These are phyloP conservation scores for Diplocarpon rosae DNA, from an alignment of 2,329 filamentous ascomycete species.

Conservation along the genomic window DNA sequence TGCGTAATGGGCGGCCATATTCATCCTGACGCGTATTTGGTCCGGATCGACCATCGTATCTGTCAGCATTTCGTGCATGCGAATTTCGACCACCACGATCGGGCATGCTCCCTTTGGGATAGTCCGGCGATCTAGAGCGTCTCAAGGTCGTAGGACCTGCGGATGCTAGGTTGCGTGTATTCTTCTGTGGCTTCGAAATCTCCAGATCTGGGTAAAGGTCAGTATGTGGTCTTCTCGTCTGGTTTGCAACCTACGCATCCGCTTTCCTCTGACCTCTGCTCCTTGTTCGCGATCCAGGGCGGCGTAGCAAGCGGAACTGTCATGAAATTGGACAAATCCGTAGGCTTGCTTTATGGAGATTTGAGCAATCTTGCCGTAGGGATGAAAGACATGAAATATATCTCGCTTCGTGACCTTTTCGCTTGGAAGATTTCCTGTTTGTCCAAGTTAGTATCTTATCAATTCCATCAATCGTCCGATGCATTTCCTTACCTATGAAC, in stretches of 20 bases:
- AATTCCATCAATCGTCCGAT: not conserved
- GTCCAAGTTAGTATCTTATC: not conserved
- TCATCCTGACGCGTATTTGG: constrained; percentile 26
- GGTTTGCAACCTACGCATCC: constrained; percentile 63
- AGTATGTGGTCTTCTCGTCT: constrained; percentile 17
- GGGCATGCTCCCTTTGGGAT: constrained; percentile 31
- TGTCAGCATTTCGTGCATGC: constrained; percentile 26
- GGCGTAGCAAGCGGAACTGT: constrained; percentile 58
- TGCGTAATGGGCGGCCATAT: constrained; percentile 36
- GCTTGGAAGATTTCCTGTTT: constrained; percentile 74
- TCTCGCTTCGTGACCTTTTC: constrained; percentile 91
- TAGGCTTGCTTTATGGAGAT: constrained; percentile 96
- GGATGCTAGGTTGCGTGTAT: constrained; percentile 50
- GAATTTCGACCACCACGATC: constrained; percentile 32
- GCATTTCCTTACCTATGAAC: constrained; percentile 57
- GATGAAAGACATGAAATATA: constrained; percentile 82
- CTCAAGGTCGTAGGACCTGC: constrained; percentile 27
- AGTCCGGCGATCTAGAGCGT: constrained; percentile 52
- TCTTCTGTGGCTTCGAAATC: constrained; percentile 79
- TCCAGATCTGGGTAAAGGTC: constrained; percentile 57
- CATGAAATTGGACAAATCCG: constrained; percentile 90
- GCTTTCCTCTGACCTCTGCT: constrained; percentile 71
- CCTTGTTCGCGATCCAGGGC: constrained; percentile 75
- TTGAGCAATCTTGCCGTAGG: constrained; percentile 78
- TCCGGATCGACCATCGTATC: constrained; percentile 30